Conservation (phyloP, 768 basidiomycete species). For the Thelephora ganbajun region DNA sequence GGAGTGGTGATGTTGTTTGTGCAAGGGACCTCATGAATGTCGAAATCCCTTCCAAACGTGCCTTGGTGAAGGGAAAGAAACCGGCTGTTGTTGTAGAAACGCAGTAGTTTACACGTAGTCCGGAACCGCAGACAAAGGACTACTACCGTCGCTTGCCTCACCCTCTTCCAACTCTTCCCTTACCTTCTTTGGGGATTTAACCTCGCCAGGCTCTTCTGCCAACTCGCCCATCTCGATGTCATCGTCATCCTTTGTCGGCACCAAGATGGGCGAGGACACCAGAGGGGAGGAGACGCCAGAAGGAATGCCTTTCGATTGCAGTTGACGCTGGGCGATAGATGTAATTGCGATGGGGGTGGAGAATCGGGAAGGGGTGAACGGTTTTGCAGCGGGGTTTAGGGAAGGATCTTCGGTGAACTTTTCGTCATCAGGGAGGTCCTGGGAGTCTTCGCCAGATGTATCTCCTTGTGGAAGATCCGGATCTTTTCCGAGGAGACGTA, state of each 20-base stretch:
- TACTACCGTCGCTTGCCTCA: slow-evolving; percentile 72
- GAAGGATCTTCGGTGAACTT: slow-evolving; percentile 17
- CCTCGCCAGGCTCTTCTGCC: slow-evolving; percentile 49
- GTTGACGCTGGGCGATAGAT: slow-evolving; percentile 4
- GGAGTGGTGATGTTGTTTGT: slow-evolving; percentile 40
- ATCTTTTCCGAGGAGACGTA: slow-evolving; percentile 52
- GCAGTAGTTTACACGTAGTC: slow-evolving; percentile 23
- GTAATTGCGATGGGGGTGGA: slow-evolving; percentile 12
- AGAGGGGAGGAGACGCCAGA: slow-evolving; percentile 6
- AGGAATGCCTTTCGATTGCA: slow-evolving; percentile 8
- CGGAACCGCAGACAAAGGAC: slow-evolving; percentile 64
- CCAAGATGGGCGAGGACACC: slow-evolving; percentile 2
- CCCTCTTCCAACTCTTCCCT: slow-evolving; percentile 74
- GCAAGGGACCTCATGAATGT: slow-evolving; percentile 67
- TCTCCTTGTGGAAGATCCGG: slow-evolving; percentile 26
- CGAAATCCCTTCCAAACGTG: slow-evolving; percentile 23
- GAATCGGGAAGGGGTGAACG: slow-evolving; percentile 20
- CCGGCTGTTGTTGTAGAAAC: slow-evolving; percentile 3
- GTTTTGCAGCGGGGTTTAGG: slow-evolving; percentile 19
- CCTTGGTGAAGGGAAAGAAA: background rate
- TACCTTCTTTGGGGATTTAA: slow-evolving; percentile 28
- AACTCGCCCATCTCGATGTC: slow-evolving; percentile 93
- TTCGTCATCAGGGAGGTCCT: slow-evolving; percentile 6
- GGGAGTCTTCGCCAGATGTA: slow-evolving; percentile 34
- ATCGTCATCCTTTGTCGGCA: slow-evolving; percentile 33